Conservation (phyloP, 2,329 filamentous ascomycete species). For the Stachybotrys echinatus region DNA sequence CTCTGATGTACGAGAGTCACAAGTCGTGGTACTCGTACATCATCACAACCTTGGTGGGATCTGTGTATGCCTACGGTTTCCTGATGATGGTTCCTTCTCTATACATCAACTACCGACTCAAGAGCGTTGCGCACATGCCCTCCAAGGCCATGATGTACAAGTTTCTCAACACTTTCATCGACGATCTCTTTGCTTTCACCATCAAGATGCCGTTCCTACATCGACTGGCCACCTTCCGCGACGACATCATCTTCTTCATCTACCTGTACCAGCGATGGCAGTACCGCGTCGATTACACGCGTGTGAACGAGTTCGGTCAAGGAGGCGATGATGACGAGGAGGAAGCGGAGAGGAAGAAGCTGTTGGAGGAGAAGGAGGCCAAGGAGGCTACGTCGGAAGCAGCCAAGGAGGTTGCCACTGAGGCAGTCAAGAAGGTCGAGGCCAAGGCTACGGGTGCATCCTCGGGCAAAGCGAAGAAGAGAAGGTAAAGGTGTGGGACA, state of each 20-base stretch:
- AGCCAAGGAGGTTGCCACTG: slow-evolving; percentile 32
- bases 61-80: slow-evolving; percentile 97
- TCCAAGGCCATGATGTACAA: slow-evolving; percentile 97
- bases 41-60: slow-evolving; percentile 90
- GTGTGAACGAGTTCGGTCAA: slow-evolving; percentile 97
- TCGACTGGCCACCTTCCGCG: slow-evolving; percentile 82
- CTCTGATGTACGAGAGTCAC: slow-evolving; percentile 85
- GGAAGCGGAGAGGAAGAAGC: slow-evolving; percentile 27
- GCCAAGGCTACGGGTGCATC: slow-evolving; percentile 44
- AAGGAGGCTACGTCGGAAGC: background rate
- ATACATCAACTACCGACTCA: slow-evolving; percentile 98
- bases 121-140: slow-evolving; percentile 94
- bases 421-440: slow-evolving; percentile 29
- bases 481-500: slow-evolving; percentile 27
- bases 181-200: slow-evolving; percentile 96
- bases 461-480: slow-evolving; percentile 38
- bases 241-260: slow-evolving; percentile 97
- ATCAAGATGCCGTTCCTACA: slow-evolving; percentile 99
- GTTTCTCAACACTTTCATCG: slow-evolving; percentile 97
- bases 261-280: slow-evolving; percentile 93
- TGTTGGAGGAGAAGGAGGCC: slow-evolving; percentile 21
- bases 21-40: slow-evolving; percentile 98
- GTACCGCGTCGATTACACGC: slow-evolving; percentile 85
- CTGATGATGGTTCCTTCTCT: slow-evolving; percentile 97
- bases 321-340: slow-evolving; percentile 84